These are phyloP conservation scores for Kwoniella botswanensis DNA, from an alignment of 768 basidiomycete species.

Conservation along the genomic window DNA sequence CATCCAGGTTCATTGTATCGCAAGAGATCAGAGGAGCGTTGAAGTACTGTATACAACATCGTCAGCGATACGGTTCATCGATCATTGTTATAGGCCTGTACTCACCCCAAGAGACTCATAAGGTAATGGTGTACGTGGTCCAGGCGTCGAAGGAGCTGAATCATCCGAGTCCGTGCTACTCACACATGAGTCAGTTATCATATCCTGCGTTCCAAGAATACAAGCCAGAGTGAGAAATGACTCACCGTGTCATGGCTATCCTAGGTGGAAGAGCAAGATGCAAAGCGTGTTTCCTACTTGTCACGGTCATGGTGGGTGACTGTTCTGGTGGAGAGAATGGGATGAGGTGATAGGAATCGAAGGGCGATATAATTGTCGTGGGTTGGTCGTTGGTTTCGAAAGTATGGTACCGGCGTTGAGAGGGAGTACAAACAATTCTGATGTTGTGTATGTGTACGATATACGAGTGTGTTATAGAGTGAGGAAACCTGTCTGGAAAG, in stretches of 20 bases:
- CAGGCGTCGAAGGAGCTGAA: constrained; percentile 33
- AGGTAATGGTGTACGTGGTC: constrained; percentile 47
- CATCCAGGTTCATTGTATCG: constrained; percentile 10
- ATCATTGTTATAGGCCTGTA: background rate
- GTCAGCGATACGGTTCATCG: no score
- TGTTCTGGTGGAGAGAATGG: background rate
- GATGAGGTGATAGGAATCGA: background rate
- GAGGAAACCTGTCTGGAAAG: background rate
- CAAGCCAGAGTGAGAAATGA: background rate
- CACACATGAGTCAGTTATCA: background rate
- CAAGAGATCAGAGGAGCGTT: background rate
- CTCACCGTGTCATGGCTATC: constrained; percentile 26
- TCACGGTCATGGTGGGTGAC: constrained; percentile 9
- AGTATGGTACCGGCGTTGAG: no score
- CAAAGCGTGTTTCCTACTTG: constrained; percentile 12
- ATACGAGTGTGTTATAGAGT: background rate
- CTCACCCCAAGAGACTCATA: constrained; percentile 30
- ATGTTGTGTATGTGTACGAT: background rate
- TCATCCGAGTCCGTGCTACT: constrained; percentile 24
- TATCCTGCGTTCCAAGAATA: no score
- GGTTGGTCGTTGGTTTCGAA: background rate
- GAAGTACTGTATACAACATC: constrained; percentile 2
- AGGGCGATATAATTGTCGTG: background rate
- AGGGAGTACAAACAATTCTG: no score
- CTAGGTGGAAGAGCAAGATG: constrained; percentile 34